Evolutionary conservation across 2,329 filamentous ascomycete genomes (phyloP), one percentile per base, ranked within the genome.

Genomic region (Colletotrichum abscissum): DNA sequence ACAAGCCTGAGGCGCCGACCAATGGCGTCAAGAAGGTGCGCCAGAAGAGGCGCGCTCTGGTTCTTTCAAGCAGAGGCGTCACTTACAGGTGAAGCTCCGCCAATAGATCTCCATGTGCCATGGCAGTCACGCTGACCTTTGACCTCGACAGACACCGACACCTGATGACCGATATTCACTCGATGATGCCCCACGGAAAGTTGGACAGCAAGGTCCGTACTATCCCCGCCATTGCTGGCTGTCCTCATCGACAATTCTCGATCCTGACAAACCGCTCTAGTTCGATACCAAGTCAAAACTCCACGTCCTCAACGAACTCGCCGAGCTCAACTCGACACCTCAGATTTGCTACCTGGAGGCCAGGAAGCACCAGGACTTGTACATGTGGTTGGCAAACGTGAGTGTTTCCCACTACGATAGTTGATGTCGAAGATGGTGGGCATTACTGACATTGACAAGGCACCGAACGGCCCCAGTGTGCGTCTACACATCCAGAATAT

Each of bases 341-440:
- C 42, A 49, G 19, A 49, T 49, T 49, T 49, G 42, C 42, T 99
- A 98, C 86, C 97, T 98, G 81, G 96, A 99, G 86, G 95, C 95
- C 58, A 90, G 95, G 74, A 99, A 98, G 84, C 94, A 93, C 73
- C 93, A 98, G 84, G 97, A 98, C 87, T 87, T 98, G 24, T 99
- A 98, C 84, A 87, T 97, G 75, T 98, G 95, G 95, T 90, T 98
- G 80, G 92, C 93, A 83, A 49, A 49, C 14, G 59, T 63, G 42
- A 63, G 59, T 63, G 9, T 24, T 9, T 30, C 4, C 9, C n/a
- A 30, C 26, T 19, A 22, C 5, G 28, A 16, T 19, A 8, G 12
- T 30, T 22, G 0, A 49, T 22, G 19, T 62, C 16, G 2, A 7
- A 2, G 30, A 14, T 4, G 19, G n/a, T 24, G 6, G 19, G 28